phyloP scores from a whole-genome alignment of 768 basidiomycete species.

The Serendipita sp. region DNA sequence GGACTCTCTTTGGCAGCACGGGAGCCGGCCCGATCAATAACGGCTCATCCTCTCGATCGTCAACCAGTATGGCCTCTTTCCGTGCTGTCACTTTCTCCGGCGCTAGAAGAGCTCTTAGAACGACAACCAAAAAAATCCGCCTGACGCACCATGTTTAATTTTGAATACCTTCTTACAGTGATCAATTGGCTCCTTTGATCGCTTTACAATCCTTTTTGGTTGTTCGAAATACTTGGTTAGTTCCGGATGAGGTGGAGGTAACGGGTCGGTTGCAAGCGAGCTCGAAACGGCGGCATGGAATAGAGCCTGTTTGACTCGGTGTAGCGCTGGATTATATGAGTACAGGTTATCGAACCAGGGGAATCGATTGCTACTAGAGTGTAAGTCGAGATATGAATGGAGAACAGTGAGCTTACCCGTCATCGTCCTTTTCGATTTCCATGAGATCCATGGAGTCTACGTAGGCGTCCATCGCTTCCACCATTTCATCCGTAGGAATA shows the following conservation, averaged over 20 bases:
- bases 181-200: constrained; percentile 38
- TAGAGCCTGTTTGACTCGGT: constrained; percentile 84
- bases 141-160: constrained; percentile 51
- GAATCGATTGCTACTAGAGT: constrained; percentile 30
- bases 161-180: constrained; percentile 53
- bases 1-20: constrained; percentile 24
- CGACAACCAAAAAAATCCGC: not conserved
- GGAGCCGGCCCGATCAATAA: constrained; percentile 13
- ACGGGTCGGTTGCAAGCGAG: constrained; percentile 56
- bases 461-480: constrained; percentile 70
- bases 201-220: constrained; percentile 51
- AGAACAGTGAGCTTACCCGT: constrained; percentile 34
- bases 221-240: constrained; percentile 72
- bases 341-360: constrained; percentile 66
- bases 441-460: constrained; percentile 84
- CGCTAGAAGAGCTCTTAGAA: constrained; percentile 24
- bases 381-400: not conserved
- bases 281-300: constrained; percentile 72
- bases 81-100: constrained; percentile 30
- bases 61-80: constrained; percentile 44
- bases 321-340: constrained; percentile 81
- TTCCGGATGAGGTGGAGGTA: constrained; percentile 76
- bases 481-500: constrained; percentile 63
- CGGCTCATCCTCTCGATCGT: constrained; percentile 38
- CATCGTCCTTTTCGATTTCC: constrained; percentile 59